These are phyloP conservation scores for Paratinospora sagittata DNA, from an alignment of 164 flowering plant species.

Conservation along the genomic window DNA sequence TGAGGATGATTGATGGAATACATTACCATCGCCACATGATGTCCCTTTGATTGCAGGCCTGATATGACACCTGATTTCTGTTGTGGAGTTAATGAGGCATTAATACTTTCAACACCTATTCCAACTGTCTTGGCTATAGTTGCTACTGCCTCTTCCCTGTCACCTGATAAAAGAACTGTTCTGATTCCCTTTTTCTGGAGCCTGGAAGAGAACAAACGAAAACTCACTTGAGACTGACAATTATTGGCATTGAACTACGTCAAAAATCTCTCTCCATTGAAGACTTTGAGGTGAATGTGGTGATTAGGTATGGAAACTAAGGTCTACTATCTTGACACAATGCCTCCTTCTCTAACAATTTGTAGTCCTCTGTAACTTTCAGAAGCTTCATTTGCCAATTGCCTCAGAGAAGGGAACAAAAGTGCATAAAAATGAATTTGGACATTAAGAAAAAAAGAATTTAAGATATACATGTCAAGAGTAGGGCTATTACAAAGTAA, in stretches of 20 bases:
- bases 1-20: neutral
- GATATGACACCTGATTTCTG: slow-evolving; percentile 63
- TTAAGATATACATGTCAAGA: neutral
- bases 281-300: neutral
- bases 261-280: neutral
- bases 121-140: slow-evolving; percentile 70
- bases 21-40: slow-evolving; percentile 81
- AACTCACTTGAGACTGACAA: slow-evolving; percentile 1
- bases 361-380: neutral
- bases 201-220: slow-evolving; percentile 31
- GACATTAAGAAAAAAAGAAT: neutral
- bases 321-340: neutral
- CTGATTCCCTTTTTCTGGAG: slow-evolving; percentile 69
- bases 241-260: neutral
- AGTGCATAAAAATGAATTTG: neutral
- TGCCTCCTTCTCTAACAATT: neutral
- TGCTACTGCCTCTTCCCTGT: slow-evolving; percentile 99
- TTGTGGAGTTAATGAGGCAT: slow-evolving; percentile 69
- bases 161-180: slow-evolving; percentile 80
- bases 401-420: neutral
- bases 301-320: neutral
- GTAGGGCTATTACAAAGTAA: neutral
- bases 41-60: slow-evolving; percentile 61
- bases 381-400: neutral
- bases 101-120: slow-evolving; percentile 43